Evolutionary conservation across 2,329 filamentous ascomycete species (phyloP).

Genomic region (Hymenoscyphus occultus): DNA sequence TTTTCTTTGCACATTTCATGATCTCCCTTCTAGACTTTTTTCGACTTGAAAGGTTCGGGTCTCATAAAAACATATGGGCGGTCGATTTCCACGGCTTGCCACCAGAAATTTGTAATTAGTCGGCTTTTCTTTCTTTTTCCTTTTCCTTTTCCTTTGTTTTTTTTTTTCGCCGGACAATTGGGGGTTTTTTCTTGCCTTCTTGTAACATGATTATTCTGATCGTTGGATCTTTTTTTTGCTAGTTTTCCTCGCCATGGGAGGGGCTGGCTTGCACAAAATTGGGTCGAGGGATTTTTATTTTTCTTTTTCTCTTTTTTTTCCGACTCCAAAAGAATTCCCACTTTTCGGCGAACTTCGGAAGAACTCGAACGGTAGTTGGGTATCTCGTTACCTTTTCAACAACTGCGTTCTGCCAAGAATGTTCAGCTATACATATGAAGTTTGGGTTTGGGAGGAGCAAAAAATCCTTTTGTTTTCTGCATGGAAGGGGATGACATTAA

Average conservation of each 20-base stretch:
- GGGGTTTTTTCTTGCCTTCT: constrained; percentile 35
- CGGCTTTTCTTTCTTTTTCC: constrained; percentile 30
- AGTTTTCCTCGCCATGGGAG: constrained; percentile 24
- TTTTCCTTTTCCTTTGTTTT: constrained; percentile 34
- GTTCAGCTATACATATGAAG: constrained; percentile 5
- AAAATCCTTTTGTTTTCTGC: background rate
- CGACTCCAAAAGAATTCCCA: background rate
- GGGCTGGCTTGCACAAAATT: constrained; percentile 34
- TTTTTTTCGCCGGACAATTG: constrained; percentile 17
- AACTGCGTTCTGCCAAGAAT: constrained; percentile 7
- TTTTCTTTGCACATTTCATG: constrained; percentile 31
- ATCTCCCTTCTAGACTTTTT: constrained; percentile 30
- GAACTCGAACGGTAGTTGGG: constrained; percentile 6
- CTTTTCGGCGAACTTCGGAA: constrained; percentile 10
- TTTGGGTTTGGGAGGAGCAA: background rate
- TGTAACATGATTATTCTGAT: constrained; percentile 33
- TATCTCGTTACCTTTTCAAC: constrained; percentile 1
- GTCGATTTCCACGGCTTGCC: constrained; percentile 30
- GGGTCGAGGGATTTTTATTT: constrained; percentile 25
- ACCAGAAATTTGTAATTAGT: constrained; percentile 39
- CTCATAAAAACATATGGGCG: constrained; percentile 27
- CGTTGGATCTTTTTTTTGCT: constrained; percentile 24
- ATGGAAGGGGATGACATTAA: constrained; percentile 9
- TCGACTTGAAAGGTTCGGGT: constrained; percentile 24
- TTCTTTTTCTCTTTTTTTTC: constrained; percentile 25